Evolutionary conservation across 805 yeast genomes (phyloP), one percentile per base, ranked within the genome.

Genomic region (Yarrowia keelungensis): DNA sequence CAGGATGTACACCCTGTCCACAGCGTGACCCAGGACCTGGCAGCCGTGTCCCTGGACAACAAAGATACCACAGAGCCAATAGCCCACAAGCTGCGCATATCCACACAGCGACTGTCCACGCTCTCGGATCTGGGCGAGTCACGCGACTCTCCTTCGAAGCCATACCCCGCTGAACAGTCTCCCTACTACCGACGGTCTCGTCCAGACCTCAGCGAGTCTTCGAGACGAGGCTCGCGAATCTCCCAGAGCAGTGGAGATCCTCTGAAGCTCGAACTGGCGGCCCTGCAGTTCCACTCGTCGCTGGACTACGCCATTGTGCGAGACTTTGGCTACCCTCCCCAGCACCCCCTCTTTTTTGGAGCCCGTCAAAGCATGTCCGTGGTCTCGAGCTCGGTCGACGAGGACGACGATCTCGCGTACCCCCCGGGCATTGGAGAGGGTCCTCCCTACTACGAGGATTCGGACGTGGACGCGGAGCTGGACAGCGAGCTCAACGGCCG

Each of bases 261-360:
- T 43, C 65, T 59, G 16, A 59, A 62, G 39, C 54, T 47, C n/a
- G 67, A 62, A 16, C 56, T 47, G 15, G 67, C 56, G 22, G 56
- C 67, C 15, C 74, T 75, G 15, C 74, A 70, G 62, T 79, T 81
- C 70, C 66, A 73, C 56, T 77, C 80, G 43, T 77, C 80, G 32
- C 72, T 78, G 36, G 70, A 73, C 36, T 78, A 72, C 69, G 72
- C 88, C 42, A 83, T 87, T 0, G 86, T 91, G 19, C 86, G 87
- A 71, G 98, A 94, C 78, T 94, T 86, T 80, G 98, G 93, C 35
- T 93, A 94, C 75, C 86, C 86, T 7, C 82, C 80, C 15, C 78
- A 82, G 38, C 87, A 91, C 71, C 93, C 95, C 1, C 79, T 91
- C 64, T 89, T 90, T 77, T 85, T 85, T 71, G 97, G 96, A 0